A percentile compares a stretch with the other conserved stretches of the same genome.
Conservation (phyloP, 148 eudicot species). For the Bassia scoparia region DNA sequence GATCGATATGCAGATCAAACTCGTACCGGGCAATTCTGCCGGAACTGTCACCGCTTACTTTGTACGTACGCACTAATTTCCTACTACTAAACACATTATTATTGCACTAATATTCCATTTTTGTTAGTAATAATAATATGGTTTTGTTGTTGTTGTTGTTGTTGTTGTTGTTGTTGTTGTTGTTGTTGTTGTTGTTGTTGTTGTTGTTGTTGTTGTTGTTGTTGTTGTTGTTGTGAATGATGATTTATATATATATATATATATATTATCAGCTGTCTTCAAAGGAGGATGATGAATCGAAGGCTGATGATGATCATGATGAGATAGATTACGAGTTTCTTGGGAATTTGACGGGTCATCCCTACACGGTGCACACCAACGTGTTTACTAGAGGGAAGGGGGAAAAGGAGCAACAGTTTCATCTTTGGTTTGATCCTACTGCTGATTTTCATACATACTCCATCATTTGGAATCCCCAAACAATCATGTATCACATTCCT, state of each 20-base stretch:
- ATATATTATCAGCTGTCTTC: slow-evolving; percentile 21
- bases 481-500: slow-evolving; percentile 19
- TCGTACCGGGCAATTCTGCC: slow-evolving; percentile 38
- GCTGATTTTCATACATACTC: slow-evolving; percentile 38
- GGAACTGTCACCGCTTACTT: slow-evolving; percentile 37
- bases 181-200: no score
- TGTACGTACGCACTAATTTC: no score
- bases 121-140: no score
- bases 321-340: slow-evolving; percentile 36
- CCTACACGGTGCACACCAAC: slow-evolving; percentile 36
- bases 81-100: no score
- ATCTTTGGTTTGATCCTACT: slow-evolving; percentile 36
- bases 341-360: slow-evolving; percentile 34
- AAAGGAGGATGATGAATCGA: slow-evolving; percentile 1
- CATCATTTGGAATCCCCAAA: slow-evolving; percentile 35
- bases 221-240: background rate
- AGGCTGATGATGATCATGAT: slow-evolving; percentile 18
- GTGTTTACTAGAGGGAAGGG: slow-evolving; percentile 31
- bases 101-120: no score
- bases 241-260: background rate
- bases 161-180: no score
- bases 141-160: no score
- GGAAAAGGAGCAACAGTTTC: slow-evolving; percentile 33
- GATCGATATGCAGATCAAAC: slow-evolving; percentile 35
- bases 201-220: no score